Base-by-base conservation (phyloP, 2,329 filamentous ascomycete genomes). In the Claviceps humidiphila region DNA sequence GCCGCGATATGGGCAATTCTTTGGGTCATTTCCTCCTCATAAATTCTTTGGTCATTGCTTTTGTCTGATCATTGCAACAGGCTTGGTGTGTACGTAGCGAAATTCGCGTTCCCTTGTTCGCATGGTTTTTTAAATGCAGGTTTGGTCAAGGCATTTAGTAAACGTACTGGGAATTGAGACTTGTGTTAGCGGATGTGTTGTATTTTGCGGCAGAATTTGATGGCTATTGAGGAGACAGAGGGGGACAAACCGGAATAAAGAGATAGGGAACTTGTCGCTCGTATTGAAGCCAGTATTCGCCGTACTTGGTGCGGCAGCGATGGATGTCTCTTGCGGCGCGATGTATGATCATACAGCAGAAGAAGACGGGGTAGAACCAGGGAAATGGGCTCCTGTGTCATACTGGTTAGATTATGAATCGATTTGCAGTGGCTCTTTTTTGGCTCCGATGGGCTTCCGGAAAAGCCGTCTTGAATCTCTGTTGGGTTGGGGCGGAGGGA, bases 341-440 rank as follows among this genome's bases (percentile, higher is more conserved):
- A 68, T 94, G 89, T 3, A 81, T 74, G 63, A 94, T 93, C 87
- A 93, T 93, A 58, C 72, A 71, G 39, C 74, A 73, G 66, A 95
- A 95, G 74, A 95, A 95, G 46, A 87, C 66, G 0, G 87, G 85
- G 63, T 94, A 93, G 68, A 95, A 94, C 87, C 88, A 95, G 0
- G 89, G 89, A 69, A 94, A 91, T 0, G 87, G 87, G 61, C 84
- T 88, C 60, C 65, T 67, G 41, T 22, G n/a, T 38, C 5, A 2
- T 22, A 38, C 17, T 26, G 16, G 40, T 59, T 49, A 60, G 56
- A n/a, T n/a, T 6, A 34, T 17, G 4, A 14, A 20, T 34, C 14
- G 2, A 9, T 26, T 22, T 37, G 1, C 38, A 22, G 3, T 38
- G 3, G 8, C 26, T 30, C 26, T 30, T 37, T 20, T 17, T 37